Base-by-base conservation (phyloP, 2,329 filamentous ascomycete species). In the Tolypocladium ophioglossoides region DNA sequence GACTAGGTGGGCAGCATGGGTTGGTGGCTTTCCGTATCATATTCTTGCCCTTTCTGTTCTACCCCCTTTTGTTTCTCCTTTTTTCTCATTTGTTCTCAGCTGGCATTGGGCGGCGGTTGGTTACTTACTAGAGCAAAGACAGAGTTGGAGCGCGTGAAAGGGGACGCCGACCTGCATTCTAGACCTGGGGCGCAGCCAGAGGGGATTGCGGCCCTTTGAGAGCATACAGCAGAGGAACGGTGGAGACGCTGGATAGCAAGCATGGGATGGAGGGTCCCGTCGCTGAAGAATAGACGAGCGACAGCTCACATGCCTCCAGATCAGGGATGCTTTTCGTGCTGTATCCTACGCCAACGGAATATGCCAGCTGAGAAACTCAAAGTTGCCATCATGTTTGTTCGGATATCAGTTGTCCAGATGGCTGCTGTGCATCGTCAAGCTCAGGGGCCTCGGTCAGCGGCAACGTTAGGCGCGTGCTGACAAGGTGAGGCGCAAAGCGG, bases 231-330 rank as follows among this genome's bases (percentile, higher is more conserved):
- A 41, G 51, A 53, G 40, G 30, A 54, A 44, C 9, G 34, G 39
- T n/a, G 9, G 16, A 14, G 20, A 22, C 52, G 41, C 40, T 44
- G 41, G 52, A 37, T 50, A 50, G 38, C 37, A 46, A 47, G 24
- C 44, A 47, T 20, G 38, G 20, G 27, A 41, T 30, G 14, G 16
- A 38, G 20, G 35, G 14, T 44, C 37, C 30, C 48, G 49, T 52
- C 44, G 52, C 55, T 57, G 50, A 61, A 58, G 39, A 59, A 60
- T 64, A 62, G 60, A 65, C 54, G 57, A 58, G 57, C 47, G 32
- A 38, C 9, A 20, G 52, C 44, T 59, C 59, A 53, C n/a, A n/a
- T 38, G 20, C 6, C 22, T 20, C 11, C 3, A 22, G 14, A 50
- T 20, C n/a, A 34, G 24, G 32, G 38, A 22, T 11, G n/a, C 39